Base-by-base conservation (phyloP, 2,329 filamentous ascomycete genomes). In the Ceratocystis ficicola region DNA sequence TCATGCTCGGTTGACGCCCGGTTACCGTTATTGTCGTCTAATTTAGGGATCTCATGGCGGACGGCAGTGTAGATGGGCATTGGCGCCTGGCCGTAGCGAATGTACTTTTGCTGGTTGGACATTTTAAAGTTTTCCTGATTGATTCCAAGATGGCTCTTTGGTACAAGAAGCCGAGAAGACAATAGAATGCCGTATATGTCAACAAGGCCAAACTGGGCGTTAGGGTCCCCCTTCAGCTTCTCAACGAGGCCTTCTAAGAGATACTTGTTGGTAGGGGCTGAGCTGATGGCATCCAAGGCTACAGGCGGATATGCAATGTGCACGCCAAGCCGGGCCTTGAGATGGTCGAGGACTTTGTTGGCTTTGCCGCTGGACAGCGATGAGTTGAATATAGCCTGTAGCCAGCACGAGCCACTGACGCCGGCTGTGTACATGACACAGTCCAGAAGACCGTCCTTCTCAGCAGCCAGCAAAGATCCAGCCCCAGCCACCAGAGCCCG, bases 1-100 rank as follows among this genome's bases (percentile, higher is more conserved):
- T 77, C 79, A 22, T 76, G 75, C 67, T 86, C 80, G 0, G 78
- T 68, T 15, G 66, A 61, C 44, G 66, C 57, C 7, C 62, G 63
- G 25, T 69, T 30, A 41, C 36, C 44, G 69, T 72, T 65, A 70
- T 72, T 4, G 70, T 72, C 68, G 74, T 76, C 44, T 75, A 75
- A 70, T 1, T 75, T 72, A 0, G 93, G 94, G 28, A 99, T 97
- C 74, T 99, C 94, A 72, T 99, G 94, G 6, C 94, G 85, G 0
- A 99, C 93, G 0, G 90, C 90, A 0, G 93, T 95, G 72, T 99
- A 99, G 62, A 99, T 96, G 0, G 94, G 94, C 70, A 99, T 77
- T 0, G 94, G 94, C 67, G 93, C 83, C 59, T 88, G 83, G 1
- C 94, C 94, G 68, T 87, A 82, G 63, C 89, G 83, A 22, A 95